Evolutionary conservation across 2,329 filamentous ascomycete genomes (phyloP), one percentile per base, ranked within the genome.

Genomic region (Penicillium fuscoglaucum): DNA sequence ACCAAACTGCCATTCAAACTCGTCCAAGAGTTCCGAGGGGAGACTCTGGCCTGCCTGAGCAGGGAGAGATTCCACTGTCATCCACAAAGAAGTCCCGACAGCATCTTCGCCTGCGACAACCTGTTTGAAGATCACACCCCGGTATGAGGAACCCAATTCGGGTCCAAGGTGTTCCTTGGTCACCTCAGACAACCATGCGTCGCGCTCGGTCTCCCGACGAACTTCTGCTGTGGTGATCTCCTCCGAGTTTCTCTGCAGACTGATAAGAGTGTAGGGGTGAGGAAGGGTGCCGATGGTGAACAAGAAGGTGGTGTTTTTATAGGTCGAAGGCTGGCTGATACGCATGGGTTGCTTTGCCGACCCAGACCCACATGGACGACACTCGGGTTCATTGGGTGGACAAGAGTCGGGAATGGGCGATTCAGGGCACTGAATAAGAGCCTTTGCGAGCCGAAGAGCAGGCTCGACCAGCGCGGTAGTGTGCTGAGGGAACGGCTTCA

Each of bases 271-370:
- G 79, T 92, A 96, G 0, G 95, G 95, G 72, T 99, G 95, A 0
- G 93, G 93, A 13, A 98, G 88, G 0, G 87, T 90, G 59, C 89
- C 92, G 62, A 99, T 90, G 3, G 89, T 91, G 78, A 92, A 98
- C 17, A 89, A 72, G 1, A 80, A 81, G 15, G 87, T 87, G 5
- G 82, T 83, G 74, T 97, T 96, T 55, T 83, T 83, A 74, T 91
- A 95, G 19, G 82, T 78, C 3, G 83, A 76, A 3, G 87, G 84
- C 0, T 87, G 88, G n/a, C 82, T 80, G 64, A 96, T 83, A 52
- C 83, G 84, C 76, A 91, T 82, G 0, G 84, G 61, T 33, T 60
- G 82, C 33, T 84, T 82, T 9, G 84, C 82, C 26, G 85, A 80
- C n/a, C 86, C 83, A 26, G 85, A 80, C 19, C 86, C 83, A 74